phyloP scores from a whole-genome alignment of 1,139 yeast genomes.

The Saccharomyces hybrid region DNA sequence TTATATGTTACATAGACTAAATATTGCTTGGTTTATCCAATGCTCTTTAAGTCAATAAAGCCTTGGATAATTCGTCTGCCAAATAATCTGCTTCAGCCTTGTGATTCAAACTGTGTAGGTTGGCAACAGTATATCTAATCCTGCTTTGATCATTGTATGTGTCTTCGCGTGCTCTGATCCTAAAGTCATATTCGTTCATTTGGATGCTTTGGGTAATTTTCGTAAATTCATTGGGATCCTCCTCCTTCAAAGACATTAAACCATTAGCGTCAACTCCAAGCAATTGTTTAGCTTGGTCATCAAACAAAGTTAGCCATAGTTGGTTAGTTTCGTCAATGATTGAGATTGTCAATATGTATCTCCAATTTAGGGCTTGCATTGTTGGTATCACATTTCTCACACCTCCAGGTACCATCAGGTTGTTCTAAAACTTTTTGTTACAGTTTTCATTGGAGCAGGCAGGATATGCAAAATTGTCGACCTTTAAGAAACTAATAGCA shows the following conservation, averaged over 20 bases:
- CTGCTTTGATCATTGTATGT: conserved; percentile 71
- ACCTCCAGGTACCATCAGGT: conserved; percentile 76
- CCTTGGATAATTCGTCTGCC: conserved; percentile 24
- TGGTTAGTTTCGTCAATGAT: conserved; percentile 76
- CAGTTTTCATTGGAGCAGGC: conserved; percentile 77
- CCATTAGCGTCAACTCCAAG: conserved; percentile 68
- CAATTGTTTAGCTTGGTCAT: conserved; percentile 67
- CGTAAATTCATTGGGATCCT: conserved; percentile 42
- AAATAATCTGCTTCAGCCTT: conserved; percentile 54
- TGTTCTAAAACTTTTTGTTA: conserved; percentile 70
- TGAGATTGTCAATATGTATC: conserved; percentile 68
- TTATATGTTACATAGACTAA: not conserved
- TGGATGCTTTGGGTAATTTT: conserved; percentile 46
- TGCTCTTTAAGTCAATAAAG: conserved; percentile 7
- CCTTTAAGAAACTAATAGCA: conserved; percentile 59
- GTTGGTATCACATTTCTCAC: conserved; percentile 79
- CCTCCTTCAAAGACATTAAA: conserved; percentile 45
- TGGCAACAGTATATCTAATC: conserved; percentile 63
- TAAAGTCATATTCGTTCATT: conserved; percentile 64
- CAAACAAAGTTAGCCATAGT: conserved; percentile 81
- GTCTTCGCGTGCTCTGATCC: conserved; percentile 78
- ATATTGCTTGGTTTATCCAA: not conserved
- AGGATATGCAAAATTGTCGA: conserved; percentile 77
- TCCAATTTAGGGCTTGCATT: conserved; percentile 62
- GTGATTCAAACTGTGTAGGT: conserved; percentile 49